These are phyloP conservation scores for Hyaloscypha bicolor DNA, from an alignment of 495 filamentous ascomycete species.

Conservation along the genomic window DNA sequence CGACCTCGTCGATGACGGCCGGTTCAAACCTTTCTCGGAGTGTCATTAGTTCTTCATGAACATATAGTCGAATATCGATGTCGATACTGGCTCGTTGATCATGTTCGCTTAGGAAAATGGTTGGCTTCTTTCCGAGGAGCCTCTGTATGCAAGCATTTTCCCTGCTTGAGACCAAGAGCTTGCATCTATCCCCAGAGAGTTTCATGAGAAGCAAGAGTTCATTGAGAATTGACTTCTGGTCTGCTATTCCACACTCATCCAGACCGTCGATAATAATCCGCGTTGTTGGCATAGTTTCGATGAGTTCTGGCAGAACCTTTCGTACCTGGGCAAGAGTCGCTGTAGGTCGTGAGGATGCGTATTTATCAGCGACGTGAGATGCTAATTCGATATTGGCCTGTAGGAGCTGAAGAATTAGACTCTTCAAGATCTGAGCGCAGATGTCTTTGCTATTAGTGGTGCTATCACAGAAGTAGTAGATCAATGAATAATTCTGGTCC, in stretches of 20 bases:
- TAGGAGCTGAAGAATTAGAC: conserved; percentile 25
- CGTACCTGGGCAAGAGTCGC: background rate
- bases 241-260: conserved; percentile 26
- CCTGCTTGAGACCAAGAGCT: conserved; percentile 27
- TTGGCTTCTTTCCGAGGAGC: conserved; percentile 6
- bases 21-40: background rate
- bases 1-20: background rate
- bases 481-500: background rate
- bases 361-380: conserved; percentile 25
- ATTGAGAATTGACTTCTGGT: conserved; percentile 20
- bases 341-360: conserved; percentile 17
- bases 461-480: conserved; percentile 27
- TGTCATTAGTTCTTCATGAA: background rate
- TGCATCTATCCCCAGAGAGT: background rate
- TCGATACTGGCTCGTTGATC: background rate
- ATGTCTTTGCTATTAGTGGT: conserved; percentile 3
- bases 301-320: background rate
- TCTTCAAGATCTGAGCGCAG: conserved; percentile 17
- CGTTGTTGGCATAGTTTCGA: background rate
- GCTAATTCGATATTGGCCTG: conserved; percentile 17
- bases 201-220: conserved; percentile 15
- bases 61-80: background rate
- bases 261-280: conserved; percentile 31
- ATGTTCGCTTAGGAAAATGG: conserved; percentile 2
- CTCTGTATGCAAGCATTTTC: conserved; percentile 18